Evolutionary conservation across 2,329 filamentous ascomycete genomes (phyloP).

Genomic region (Curvularia hawaiiensis): DNA sequence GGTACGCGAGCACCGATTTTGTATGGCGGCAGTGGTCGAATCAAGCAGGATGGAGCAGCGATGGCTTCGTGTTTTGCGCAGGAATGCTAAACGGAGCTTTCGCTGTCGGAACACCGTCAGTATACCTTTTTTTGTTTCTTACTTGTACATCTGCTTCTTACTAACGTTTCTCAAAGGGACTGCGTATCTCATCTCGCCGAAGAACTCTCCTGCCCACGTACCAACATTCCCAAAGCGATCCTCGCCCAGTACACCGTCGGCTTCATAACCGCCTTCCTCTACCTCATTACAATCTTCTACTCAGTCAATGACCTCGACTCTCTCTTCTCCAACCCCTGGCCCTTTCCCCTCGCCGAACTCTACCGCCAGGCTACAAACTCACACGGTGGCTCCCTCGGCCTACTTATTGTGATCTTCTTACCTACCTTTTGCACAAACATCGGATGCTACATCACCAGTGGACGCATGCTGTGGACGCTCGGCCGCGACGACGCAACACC

Average conservation of each 20-base stretch:
- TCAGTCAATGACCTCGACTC: conserved; percentile 62
- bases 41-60: conserved; percentile 52
- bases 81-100: conserved; percentile 74
- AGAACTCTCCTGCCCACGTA: conserved; percentile 43
- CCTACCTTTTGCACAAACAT: conserved; percentile 59
- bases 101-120: conserved; percentile 64
- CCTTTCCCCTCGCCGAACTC: conserved; percentile 69
- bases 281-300: conserved; percentile 57
- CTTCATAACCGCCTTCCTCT: conserved; percentile 44
- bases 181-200: conserved; percentile 70
- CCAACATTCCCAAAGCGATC: conserved; percentile 50
- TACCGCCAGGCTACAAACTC: conserved; percentile 59
- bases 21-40: conserved; percentile 57
- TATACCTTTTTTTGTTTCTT: not conserved
- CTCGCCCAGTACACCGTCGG: conserved; percentile 47
- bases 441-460: conserved; percentile 64
- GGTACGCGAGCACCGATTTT: conserved; percentile 48
- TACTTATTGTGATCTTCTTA: conserved; percentile 60
- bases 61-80: conserved; percentile 67
- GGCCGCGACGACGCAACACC: conserved; percentile 64
- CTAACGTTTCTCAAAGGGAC: conserved; percentile 48
- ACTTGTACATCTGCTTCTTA: not conserved
- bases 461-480: conserved; percentile 68
- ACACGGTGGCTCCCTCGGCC: conserved; percentile 49
- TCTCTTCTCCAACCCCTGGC: conserved; percentile 55